Percentiles rank a stretch among this genome's conserved stretches.
Conservation (phyloP, 2,329 filamentous ascomycete genomes). For the Periconia digitata region DNA sequence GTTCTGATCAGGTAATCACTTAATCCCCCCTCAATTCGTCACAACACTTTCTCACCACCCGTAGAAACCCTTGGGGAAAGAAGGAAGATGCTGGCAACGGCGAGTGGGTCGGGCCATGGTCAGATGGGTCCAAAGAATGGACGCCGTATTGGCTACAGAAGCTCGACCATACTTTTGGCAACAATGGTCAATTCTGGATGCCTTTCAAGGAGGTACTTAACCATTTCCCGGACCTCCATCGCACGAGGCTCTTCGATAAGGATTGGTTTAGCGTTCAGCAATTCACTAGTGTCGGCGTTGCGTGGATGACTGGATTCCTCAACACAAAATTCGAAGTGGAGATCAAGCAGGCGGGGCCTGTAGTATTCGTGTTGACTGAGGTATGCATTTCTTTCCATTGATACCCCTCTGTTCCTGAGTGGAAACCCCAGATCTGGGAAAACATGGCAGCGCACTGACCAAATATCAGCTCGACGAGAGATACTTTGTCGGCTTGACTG, state of each 20-base stretch:
- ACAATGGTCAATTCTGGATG: constrained; percentile 70
- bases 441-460: constrained; percentile 34
- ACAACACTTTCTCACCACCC: neutral
- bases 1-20: constrained; percentile 58
- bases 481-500: constrained; percentile 60
- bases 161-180: constrained; percentile 71
- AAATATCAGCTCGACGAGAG: constrained; percentile 54
- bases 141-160: constrained; percentile 74
- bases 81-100: constrained; percentile 41
- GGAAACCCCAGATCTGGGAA: too few species aligned
- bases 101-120: constrained; percentile 81
- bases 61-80: constrained; percentile 77
- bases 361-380: constrained; percentile 62
- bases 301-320: constrained; percentile 62
- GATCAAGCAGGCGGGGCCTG: constrained; percentile 53
- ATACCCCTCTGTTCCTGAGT: too few species aligned
- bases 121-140: constrained; percentile 82
- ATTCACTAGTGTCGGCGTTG: constrained; percentile 61
- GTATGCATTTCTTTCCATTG: constrained; percentile 46
- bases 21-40: constrained; percentile 14
- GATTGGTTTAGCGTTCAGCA: constrained; percentile 62
- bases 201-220: constrained; percentile 59
- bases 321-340: constrained; percentile 62
- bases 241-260: constrained; percentile 60
- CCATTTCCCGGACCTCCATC: constrained; percentile 60